Evolutionary conservation across 768 basidiomycete species (phyloP).

Genomic region (Holtermanniella nyarrowii): DNA sequence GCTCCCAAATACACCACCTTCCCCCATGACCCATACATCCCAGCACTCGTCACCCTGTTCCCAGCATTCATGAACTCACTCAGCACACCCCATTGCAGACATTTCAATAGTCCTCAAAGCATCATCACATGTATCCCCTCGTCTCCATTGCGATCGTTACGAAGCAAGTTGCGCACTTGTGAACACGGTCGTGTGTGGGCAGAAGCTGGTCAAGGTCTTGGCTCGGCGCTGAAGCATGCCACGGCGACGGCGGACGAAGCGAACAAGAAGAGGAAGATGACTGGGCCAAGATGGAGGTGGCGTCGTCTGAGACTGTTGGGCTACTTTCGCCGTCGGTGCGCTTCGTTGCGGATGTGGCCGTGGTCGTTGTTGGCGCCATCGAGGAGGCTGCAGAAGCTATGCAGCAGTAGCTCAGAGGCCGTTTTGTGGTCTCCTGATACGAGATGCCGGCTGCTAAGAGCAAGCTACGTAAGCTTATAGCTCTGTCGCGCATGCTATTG

Average conservation of each 20-base stretch:
- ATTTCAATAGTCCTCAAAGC: too few species aligned
- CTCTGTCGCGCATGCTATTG: neutral
- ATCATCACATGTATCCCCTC: neutral
- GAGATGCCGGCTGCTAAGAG: too few species aligned
- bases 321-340: neutral
- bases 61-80: conserved; percentile 3
- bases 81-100: neutral
- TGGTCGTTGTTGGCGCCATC: neutral
- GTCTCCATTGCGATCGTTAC: neutral
- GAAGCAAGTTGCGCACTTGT: neutral
- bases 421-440: too few species aligned
- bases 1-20: too few species aligned
- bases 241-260: neutral
- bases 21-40: too few species aligned
- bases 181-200: neutral
- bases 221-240: too few species aligned
- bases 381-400: neutral
- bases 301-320: neutral
- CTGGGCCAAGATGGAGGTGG: too few species aligned
- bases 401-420: too few species aligned
- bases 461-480: too few species aligned
- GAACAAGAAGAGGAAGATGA: neutral
- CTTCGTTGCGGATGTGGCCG: neutral
- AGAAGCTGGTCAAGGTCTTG: neutral
- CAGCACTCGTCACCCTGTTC: conserved; percentile 5